These are phyloP conservation scores for Ocimum tenuiflorum DNA, from an alignment of 257 asterid species.

Conservation along the genomic window DNA sequence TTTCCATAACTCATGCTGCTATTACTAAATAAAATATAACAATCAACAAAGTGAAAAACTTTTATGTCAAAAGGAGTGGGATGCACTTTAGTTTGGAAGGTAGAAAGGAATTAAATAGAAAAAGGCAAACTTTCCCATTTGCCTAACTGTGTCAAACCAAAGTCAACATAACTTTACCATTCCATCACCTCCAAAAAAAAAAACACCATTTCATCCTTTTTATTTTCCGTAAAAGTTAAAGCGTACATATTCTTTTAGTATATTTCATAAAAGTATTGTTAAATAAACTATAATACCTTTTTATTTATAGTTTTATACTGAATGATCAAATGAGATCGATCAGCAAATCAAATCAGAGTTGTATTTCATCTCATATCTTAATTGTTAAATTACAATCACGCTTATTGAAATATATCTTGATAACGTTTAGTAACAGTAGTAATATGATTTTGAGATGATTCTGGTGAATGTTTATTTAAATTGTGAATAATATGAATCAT, in stretches of 20 bases:
- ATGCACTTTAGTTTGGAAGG: conserved; percentile 10
- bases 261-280: neutral
- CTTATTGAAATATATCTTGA: too few species aligned
- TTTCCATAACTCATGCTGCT: too few species aligned
- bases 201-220: neutral
- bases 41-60: neutral
- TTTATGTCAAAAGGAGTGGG: neutral
- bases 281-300: neutral
- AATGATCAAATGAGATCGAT: neutral
- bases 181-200: too few species aligned
- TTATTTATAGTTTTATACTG: neutral
- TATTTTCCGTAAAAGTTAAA: neutral
- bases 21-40: neutral
- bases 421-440: neutral
- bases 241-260: neutral
- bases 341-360: too few species aligned
- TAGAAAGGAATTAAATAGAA: neutral
- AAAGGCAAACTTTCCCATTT: conserved; percentile 16
- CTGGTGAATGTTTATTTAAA: too few species aligned
- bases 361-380: too few species aligned
- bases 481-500: neutral
- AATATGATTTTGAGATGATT: neutral
- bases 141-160: neutral
- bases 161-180: conserved; percentile 22
- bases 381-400: too few species aligned